phyloP scores from a whole-genome alignment of 768 basidiomycete species.

The Rhizopogon roseolus region DNA sequence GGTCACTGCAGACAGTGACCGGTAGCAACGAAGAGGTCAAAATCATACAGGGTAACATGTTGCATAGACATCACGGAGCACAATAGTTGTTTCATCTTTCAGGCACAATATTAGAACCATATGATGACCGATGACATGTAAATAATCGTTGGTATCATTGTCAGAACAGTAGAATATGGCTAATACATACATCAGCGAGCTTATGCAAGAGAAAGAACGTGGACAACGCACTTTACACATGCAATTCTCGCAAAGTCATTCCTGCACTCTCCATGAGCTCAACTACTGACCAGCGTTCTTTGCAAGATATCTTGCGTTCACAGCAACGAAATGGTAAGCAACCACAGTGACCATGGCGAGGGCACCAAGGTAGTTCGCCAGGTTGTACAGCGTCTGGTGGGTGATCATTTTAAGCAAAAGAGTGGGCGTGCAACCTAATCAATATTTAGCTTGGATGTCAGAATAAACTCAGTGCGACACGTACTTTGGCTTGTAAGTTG shows the following conservation, averaged over 20 bases:
- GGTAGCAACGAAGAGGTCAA: neutral
- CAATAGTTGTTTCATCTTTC: neutral
- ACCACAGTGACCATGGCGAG: constrained; percentile 87
- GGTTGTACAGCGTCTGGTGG: constrained; percentile 71
- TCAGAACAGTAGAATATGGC: neutral
- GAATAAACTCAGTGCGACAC: neutral
- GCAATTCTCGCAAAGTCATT: neutral
- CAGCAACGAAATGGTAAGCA: constrained; percentile 85
- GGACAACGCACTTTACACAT: neutral
- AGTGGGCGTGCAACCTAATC: constrained; percentile 2
- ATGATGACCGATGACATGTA: neutral
- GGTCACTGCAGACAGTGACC: neutral
- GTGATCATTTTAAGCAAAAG: constrained; percentile 56
- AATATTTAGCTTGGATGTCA: neutral
- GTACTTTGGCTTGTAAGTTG: constrained; percentile 12
- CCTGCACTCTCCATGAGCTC: neutral
- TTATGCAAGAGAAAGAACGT: neutral
- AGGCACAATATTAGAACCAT: neutral
- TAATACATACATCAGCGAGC: neutral
- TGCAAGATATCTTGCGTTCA: constrained; percentile 59
- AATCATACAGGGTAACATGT: neutral
- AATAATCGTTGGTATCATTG: neutral
- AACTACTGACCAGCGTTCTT: constrained; percentile 14
- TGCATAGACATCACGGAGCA: neutral
- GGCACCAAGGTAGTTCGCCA: constrained; percentile 80